phyloP scores from a whole-genome alignment of 2,329 filamentous ascomycete genomes.

The Stagonosporopsis cucurbitacearum region DNA sequence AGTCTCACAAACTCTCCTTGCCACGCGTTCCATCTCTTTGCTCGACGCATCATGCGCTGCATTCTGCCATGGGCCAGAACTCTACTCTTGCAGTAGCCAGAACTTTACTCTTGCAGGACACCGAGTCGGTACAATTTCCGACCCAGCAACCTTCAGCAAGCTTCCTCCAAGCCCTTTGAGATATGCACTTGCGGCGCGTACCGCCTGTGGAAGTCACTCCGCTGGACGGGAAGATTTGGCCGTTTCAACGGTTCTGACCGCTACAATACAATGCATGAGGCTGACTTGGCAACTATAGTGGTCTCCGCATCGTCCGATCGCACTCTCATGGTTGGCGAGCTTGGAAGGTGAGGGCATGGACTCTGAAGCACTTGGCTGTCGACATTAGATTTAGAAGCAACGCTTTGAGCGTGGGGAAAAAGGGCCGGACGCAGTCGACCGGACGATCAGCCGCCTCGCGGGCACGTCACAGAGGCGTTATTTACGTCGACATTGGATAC shows the following conservation, averaged over 20 bases:
- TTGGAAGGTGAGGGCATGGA: constrained; percentile 63
- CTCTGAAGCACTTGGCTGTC: constrained; percentile 30
- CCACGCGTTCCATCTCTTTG: background rate
- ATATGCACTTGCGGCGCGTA: constrained; percentile 5
- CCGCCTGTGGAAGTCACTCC: background rate
- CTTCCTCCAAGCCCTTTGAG: background rate
- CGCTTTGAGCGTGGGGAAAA: constrained; percentile 35
- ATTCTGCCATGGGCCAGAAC: background rate
- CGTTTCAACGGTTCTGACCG: constrained; percentile 24
- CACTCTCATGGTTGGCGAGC: constrained; percentile 81
- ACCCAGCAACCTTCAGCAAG: background rate
- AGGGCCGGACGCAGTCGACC: constrained; percentile 26
- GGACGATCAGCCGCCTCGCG: constrained; percentile 23
- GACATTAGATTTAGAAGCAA: constrained; percentile 29
- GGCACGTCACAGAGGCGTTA: constrained; percentile 32
- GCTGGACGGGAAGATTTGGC: constrained; percentile 4
- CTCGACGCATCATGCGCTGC: too few relatives aligned
- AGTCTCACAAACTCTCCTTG: constrained; percentile 52
- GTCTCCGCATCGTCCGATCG: constrained; percentile 90
- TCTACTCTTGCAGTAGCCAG: background rate
- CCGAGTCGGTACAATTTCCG: background rate
- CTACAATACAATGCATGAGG: constrained; percentile 16
- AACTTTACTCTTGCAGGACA: background rate
- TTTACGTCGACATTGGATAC: constrained; percentile 36
- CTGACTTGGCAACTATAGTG: constrained; percentile 62